Percentiles rank a stretch among this genome's conserved stretches.
phyloP scores from a whole-genome alignment of 257 asterid species.

The Misopates orontium region DNA sequence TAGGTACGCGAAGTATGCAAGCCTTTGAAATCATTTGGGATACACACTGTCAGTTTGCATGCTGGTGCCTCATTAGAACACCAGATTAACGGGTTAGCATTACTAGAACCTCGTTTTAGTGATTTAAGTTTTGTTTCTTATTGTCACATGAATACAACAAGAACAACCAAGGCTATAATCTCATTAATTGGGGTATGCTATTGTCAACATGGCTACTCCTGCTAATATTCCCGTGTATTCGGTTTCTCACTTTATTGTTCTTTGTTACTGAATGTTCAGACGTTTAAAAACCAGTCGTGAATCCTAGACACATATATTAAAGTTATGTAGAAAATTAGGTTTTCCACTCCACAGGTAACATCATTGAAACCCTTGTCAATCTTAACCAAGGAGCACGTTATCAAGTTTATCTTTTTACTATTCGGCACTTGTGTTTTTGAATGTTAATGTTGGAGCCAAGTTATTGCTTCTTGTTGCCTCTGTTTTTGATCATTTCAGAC shows the following conservation, averaged over 20 bases:
- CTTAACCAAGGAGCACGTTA: not conserved
- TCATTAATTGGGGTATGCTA: no score
- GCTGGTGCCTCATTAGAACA: constrained; percentile 82
- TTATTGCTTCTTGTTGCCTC: no score
- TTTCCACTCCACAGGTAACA: constrained; percentile 1
- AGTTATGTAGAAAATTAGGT: not conserved
- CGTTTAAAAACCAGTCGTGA: not conserved
- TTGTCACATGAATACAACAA: no score
- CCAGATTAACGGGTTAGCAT: constrained; percentile 74
- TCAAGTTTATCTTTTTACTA: not conserved
- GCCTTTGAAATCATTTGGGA: constrained; percentile 58
- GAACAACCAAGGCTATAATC: no score
- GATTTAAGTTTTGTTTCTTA: not conserved
- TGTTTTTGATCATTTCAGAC: not conserved
- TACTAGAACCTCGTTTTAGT: not conserved
- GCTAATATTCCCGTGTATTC: not conserved
- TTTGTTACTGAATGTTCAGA: constrained; percentile 3
- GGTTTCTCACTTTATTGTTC: not conserved
- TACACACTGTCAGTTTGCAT: constrained; percentile 77
- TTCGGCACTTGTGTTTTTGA: no score
- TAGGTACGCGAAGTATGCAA: constrained; percentile 73
- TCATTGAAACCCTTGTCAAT: not conserved
- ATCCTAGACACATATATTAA: not conserved
- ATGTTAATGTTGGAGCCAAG: no score
- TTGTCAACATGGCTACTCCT: not conserved